phyloP scores from a whole-genome alignment of 108 stramenopile genomes.

The Skeletonema tropicum region DNA sequence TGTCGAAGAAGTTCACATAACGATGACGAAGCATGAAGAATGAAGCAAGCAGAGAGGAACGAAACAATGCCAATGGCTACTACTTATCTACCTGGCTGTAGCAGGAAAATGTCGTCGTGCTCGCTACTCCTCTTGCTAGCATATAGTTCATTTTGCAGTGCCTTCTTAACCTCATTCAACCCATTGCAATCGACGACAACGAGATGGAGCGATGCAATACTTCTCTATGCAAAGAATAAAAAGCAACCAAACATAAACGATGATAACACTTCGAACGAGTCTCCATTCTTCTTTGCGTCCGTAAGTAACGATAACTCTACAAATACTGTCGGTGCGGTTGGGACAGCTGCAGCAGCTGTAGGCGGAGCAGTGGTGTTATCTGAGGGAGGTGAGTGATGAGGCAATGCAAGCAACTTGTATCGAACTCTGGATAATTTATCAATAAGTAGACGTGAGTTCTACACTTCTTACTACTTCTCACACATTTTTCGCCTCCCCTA shows the following conservation, averaged over 20 bases:
- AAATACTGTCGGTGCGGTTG: constrained; percentile 4
- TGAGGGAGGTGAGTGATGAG: no score
- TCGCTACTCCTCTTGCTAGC: background rate
- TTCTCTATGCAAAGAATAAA: background rate
- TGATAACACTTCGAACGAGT: background rate
- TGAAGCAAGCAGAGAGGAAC: no score
- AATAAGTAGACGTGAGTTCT: no score
- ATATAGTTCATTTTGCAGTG: background rate
- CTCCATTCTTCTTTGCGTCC: constrained; percentile 26
- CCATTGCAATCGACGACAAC: background rate
- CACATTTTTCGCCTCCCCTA: no score
- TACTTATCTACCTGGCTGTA: no score
- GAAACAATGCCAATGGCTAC: no score
- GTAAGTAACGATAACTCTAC: constrained; percentile 2
- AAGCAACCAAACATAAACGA: background rate
- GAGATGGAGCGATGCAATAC: background rate
- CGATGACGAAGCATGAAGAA: no score
- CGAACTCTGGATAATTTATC: no score
- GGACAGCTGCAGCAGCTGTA: constrained; percentile 13
- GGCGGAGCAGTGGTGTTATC: constrained; percentile 2
- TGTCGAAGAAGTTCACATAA: no score
- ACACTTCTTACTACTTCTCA: no score
- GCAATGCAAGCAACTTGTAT: no score
- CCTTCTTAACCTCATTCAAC: background rate
- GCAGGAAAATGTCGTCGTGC: background rate